Evolutionary conservation across 352 stramenopile species (phyloP).

Genomic region (Phytopythium boreale): DNA sequence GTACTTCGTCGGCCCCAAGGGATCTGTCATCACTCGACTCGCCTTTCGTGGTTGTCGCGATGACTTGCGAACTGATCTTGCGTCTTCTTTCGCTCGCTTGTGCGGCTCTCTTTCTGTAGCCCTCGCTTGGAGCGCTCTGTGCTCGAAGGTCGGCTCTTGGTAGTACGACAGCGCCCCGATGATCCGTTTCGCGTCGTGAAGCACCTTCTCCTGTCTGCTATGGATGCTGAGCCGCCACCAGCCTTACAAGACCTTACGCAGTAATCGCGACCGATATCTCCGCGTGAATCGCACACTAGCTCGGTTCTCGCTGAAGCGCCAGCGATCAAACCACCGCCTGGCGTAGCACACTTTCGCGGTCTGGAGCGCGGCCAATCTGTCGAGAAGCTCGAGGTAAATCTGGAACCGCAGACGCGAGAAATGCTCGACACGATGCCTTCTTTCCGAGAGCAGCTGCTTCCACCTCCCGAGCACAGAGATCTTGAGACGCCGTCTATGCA

Average conservation of each 20-base stretch:
- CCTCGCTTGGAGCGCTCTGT: neutral
- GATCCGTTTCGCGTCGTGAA: constrained; percentile 20
- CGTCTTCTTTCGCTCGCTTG: neutral
- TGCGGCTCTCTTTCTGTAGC: neutral
- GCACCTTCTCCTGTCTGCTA: constrained; percentile 28
- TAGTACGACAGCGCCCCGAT: constrained; percentile 3
- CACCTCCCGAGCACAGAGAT: neutral
- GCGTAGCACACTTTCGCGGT: neutral
- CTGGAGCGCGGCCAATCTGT: neutral
- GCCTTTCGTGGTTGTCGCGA: neutral
- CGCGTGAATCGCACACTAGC: neutral
- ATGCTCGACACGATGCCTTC: neutral
- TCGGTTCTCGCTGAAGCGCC: neutral
- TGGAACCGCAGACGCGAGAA: neutral
- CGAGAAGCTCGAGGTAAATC: neutral
- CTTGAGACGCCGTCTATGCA: neutral
- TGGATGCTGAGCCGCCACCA: constrained; percentile 35
- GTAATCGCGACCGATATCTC: constrained; percentile 2
- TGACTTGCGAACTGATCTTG: neutral
- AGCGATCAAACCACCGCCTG: constrained; percentile 1
- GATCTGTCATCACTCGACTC: neutral
- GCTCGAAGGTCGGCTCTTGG: neutral
- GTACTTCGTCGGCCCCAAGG: neutral
- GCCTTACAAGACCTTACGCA: constrained; percentile 6
- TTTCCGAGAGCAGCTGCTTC: neutral